Percentiles rank a stretch among this genome's conserved stretches.
Evolutionary conservation across 2,329 filamentous ascomycete species (phyloP).

Genomic region (Davidsoniella virescens): DNA sequence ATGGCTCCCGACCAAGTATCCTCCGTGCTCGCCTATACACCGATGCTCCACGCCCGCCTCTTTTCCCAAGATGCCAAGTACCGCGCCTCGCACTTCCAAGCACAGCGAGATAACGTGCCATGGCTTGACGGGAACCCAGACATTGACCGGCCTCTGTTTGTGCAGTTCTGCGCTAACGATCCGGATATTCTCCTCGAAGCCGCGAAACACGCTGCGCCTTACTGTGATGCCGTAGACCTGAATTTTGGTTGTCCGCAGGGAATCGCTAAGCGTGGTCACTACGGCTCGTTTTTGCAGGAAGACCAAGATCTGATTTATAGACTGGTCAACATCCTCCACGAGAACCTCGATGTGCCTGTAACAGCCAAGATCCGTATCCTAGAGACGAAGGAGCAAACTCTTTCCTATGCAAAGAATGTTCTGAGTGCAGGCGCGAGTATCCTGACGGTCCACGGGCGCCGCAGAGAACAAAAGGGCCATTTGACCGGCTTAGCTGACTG

Average conservation of each 20-base stretch:
- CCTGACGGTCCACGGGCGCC: conserved; percentile 78
- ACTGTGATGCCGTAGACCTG: conserved; percentile 89
- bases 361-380: conserved; percentile 90
- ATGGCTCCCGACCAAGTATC: conserved; percentile 49
- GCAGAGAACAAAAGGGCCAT: conserved; percentile 87
- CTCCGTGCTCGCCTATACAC: conserved; percentile 71
- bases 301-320: conserved; percentile 68
- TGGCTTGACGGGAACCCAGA: conserved; percentile 77
- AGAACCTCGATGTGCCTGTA: conserved; percentile 62
- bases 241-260: conserved; percentile 95
- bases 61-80: conserved; percentile 66
- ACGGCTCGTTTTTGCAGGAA: conserved; percentile 90
- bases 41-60: conserved; percentile 89
- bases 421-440: conserved; percentile 80
- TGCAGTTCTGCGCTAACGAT: conserved; percentile 91
- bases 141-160: conserved; percentile 77
- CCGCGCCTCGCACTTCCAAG: conserved; percentile 64
- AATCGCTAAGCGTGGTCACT: conserved; percentile 78
- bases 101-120: conserved; percentile 22
- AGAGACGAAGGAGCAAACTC: conserved; percentile 69
- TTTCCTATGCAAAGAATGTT: conserved; percentile 80
- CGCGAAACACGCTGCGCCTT: conserved; percentile 61
- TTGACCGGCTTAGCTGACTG: conserved; percentile 89
- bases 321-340: conserved; percentile 73
- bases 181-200: conserved; percentile 65